Conservation (phyloP, 2,329 filamentous ascomycete species). For the Nemania sp. region DNA sequence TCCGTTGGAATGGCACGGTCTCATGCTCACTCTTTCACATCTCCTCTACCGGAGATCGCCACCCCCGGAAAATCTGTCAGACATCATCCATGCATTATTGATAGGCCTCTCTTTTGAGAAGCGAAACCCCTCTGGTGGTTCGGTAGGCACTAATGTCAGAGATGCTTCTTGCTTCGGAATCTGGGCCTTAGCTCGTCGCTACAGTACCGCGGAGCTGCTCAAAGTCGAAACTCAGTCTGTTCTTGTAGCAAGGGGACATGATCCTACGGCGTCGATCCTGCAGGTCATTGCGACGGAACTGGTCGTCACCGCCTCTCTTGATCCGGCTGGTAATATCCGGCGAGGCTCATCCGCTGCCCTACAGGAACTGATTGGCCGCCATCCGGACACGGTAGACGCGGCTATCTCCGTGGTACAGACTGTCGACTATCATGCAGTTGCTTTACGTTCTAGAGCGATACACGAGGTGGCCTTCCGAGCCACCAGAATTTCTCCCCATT, state of each 20-base stretch:
- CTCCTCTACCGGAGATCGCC: conserved; percentile 84
- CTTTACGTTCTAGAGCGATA: conserved; percentile 81
- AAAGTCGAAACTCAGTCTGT: conserved; percentile 58
- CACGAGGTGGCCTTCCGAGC: conserved; percentile 74
- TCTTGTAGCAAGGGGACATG: conserved; percentile 46
- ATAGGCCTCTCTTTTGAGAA: conserved; percentile 88
- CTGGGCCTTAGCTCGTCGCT: conserved; percentile 88
- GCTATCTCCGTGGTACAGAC: conserved; percentile 87
- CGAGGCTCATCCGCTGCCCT: conserved; percentile 90
- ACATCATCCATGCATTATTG: conserved; percentile 77
- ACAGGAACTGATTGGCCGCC: conserved; percentile 90
- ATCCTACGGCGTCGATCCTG: conserved; percentile 57
- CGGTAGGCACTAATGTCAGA: conserved; percentile 85
- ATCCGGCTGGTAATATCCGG: conserved; percentile 90
- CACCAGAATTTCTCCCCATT: conserved; percentile 68
- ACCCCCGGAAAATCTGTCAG: conserved; percentile 68
- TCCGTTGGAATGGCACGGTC: conserved; percentile 86
- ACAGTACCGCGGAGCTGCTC: conserved; percentile 77
- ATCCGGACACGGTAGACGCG: conserved; percentile 80
- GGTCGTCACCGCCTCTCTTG: conserved; percentile 79
- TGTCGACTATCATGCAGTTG: conserved; percentile 92
- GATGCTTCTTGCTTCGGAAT: conserved; percentile 97
- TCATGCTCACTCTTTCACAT: conserved; percentile 86
- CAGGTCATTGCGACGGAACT: conserved; percentile 83
- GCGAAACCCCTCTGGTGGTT: conserved; percentile 80